A percentile compares a stretch with the other conserved stretches of the same genome.
These are phyloP conservation scores for Vitrella brassicaformis DNA, from an alignment of 73 alveolate genomes.

Conservation along the genomic window DNA sequence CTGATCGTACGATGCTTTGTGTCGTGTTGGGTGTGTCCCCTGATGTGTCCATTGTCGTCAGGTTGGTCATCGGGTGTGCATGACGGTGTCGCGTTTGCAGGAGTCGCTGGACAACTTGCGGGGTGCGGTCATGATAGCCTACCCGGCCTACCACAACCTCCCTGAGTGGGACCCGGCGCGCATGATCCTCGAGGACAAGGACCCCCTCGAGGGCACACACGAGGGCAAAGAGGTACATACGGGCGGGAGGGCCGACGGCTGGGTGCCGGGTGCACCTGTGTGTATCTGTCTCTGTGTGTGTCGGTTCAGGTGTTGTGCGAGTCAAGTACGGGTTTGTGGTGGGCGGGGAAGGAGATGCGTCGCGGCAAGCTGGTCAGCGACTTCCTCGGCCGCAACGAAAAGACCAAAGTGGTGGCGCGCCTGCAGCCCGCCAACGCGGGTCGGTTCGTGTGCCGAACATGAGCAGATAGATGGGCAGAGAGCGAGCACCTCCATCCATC, in stretches of 20 bases:
- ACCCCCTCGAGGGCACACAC: conserved; percentile 44
- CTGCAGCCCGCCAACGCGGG: conserved; percentile 60
- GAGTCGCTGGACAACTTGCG: conserved; percentile 57
- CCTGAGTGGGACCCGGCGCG: conserved; percentile 74
- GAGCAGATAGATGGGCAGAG: too few species aligned
- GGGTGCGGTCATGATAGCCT: conserved; percentile 80
- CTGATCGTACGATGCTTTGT: conserved; percentile 32
- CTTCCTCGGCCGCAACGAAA: conserved; percentile 55
- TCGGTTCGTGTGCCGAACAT: too few species aligned
- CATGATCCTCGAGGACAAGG: conserved; percentile 48
- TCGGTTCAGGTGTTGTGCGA: neutral
- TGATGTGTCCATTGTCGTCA: conserved; percentile 43
- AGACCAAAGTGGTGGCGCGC: conserved; percentile 71
- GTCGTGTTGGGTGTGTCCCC: conserved; percentile 47
- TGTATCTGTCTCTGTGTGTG: neutral
- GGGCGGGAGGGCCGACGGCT: neutral
- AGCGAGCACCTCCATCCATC: too few species aligned
- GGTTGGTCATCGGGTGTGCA: conserved; percentile 39
- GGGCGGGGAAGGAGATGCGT: conserved; percentile 77
- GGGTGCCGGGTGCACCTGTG: neutral
- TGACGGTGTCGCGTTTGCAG: conserved; percentile 32
- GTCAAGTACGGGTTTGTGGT: conserved; percentile 47
- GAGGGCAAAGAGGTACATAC: neutral
- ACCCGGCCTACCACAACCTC: conserved; percentile 78
- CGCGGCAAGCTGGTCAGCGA: conserved; percentile 47